Base-by-base conservation (phyloP, 169 alveolate genomes). In the Babesia ovata region DNA sequence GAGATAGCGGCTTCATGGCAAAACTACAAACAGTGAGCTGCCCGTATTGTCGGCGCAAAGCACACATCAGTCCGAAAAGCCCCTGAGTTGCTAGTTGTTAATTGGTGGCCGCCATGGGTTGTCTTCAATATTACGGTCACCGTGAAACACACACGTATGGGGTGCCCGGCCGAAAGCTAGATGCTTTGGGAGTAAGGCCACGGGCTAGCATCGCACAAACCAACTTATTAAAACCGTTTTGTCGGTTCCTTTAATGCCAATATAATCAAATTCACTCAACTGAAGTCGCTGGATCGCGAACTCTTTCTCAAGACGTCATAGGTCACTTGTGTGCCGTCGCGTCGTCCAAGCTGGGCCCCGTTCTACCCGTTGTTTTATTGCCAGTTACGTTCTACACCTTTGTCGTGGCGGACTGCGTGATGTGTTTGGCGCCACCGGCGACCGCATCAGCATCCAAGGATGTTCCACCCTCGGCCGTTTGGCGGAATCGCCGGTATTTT, bases 391-490 rank as follows among this genome's bases (percentile, higher is more conserved):
- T 21, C 29, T 17, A 24, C 50, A 26, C 52, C 28, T 49, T 24
- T 2, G n/a, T 59, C 29, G 21, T 22, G 29, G 29, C 8, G 22
- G n/a, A 11, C 13, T 36, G 53, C 70, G 70, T 61, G 70, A 61
- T 61, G 70, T 8, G n/a, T 52, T 50, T 42, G 66, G 56, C 56
- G 48, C 44, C 33, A 16, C 58, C 33, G 26, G 54, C 66, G 44
- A 26, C 13, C 53, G 14, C 33, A 49, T 52, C 4, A 19, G 36
- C 76, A 67, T 67, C 76, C 42, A 29, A 67, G 49, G 67, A 81
- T 81, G 88, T 81, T 81, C 67, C 75, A 81, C 39, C 88, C 88
- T 22, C 49, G 88, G 54, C 88, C 88, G 11, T 81, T 77, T 46
- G 76, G 88, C 76, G 88, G 88, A 54, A 50, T 54, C 61, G 76